Percentiles rank a stretch among this genome's conserved stretches.
Evolutionary conservation across 2,329 filamentous ascomycete genomes (phyloP).

Genomic region (Ceratocystiopsis brevicomis): DNA sequence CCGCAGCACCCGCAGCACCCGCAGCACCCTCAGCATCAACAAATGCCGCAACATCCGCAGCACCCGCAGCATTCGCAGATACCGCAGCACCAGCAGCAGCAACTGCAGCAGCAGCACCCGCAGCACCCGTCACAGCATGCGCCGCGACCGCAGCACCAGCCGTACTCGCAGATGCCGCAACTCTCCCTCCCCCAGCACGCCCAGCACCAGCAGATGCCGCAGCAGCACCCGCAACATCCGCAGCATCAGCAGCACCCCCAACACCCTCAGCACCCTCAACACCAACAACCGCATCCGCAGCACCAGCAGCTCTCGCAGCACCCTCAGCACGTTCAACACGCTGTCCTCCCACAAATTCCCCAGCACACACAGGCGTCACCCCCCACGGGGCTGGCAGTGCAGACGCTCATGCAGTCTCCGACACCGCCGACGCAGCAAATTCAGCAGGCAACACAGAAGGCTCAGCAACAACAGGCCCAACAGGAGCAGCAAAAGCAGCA

Average conservation of each 20-base stretch:
- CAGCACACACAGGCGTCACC: slow-evolving; percentile 11
- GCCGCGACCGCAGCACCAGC: slow-evolving; percentile 10
- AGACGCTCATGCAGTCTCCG: slow-evolving; percentile 24
- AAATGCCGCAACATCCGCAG: slow-evolving; percentile 6
- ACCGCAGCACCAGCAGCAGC: slow-evolving; percentile 3
- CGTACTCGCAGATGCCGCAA: slow-evolving; percentile 6
- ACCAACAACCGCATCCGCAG: too few relatives aligned
- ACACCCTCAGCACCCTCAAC: slow-evolving; percentile 3
- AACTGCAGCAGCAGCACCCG: neutral
- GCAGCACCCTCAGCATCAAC: slow-evolving; percentile 9
- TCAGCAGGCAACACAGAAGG: slow-evolving; percentile 5
- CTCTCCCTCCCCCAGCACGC: slow-evolving; percentile 10
- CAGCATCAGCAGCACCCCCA: slow-evolving; percentile 6
- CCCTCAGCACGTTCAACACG: too few relatives aligned
- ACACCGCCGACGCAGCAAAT: slow-evolving; percentile 22
- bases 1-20: slow-evolving; percentile 9
- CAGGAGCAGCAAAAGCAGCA: neutral
- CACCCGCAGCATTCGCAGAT: slow-evolving; percentile 6
- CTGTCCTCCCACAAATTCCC: slow-evolving; percentile 6
- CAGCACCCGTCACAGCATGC: slow-evolving; percentile 13
- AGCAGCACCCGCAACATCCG: slow-evolving; percentile 14
- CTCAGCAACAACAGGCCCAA: neutral
- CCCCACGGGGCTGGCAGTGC: slow-evolving; percentile 26
- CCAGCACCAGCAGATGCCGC: slow-evolving; percentile 25
- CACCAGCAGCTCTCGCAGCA: too few relatives aligned